These are phyloP conservation scores for Pistacia integerrima DNA, from an alignment of 345 rosid species.

Conservation along the genomic window DNA sequence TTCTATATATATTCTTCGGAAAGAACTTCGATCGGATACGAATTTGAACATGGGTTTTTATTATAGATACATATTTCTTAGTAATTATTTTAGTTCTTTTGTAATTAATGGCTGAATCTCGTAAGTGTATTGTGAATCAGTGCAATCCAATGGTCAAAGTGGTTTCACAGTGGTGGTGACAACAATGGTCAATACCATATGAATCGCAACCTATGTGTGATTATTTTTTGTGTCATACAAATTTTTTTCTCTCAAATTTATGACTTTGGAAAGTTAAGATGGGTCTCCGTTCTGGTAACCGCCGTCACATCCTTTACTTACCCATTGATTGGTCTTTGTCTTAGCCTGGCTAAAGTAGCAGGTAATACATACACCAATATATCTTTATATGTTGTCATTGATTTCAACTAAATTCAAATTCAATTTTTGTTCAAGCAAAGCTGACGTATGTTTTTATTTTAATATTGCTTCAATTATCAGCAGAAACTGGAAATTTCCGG, in stretches of 20 bases:
- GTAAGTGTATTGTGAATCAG: conserved; percentile 30
- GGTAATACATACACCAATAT: conserved; percentile 11
- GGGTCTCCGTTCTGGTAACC: conserved; percentile 65
- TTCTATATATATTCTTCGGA: neutral
- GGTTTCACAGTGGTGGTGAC: conserved; percentile 45
- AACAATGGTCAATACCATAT: conserved; percentile 39
- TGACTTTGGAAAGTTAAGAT: conserved; percentile 72
- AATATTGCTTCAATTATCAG: neutral
- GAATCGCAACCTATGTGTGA: conserved; percentile 54
- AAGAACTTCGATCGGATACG: neutral
- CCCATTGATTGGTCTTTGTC: conserved; percentile 75
- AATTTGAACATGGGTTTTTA: neutral
- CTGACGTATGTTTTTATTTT: neutral
- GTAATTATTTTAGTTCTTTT: no score
- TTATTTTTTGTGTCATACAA: conserved; percentile 54
- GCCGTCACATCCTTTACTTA: conserved; percentile 88
- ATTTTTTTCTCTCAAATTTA: conserved; percentile 72
- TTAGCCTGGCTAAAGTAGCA: conserved; percentile 68
- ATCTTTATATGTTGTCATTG: no score
- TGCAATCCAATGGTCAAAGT: conserved; percentile 56
- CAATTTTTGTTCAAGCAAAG: neutral
- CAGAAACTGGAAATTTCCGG: conserved; percentile 45
- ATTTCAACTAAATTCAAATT: no score
- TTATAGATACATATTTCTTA: neutral
- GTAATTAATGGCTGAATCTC: neutral